phyloP scores from a whole-genome alignment of 176 grass and related monocot species.

The Alloteropsis semialata region DNA sequence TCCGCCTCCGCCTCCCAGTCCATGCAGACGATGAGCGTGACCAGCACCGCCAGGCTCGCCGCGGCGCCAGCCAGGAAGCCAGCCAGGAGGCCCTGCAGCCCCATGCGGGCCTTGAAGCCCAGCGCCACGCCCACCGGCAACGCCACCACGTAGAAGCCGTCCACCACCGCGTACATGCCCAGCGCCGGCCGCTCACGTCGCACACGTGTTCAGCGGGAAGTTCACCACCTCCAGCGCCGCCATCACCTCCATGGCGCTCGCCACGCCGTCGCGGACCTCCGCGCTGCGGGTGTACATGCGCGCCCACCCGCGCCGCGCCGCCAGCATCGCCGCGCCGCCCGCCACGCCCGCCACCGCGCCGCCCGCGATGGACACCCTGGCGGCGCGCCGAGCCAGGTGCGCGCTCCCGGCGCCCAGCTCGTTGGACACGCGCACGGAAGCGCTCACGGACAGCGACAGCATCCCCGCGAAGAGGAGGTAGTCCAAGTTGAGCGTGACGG shows the following conservation, averaged over 20 bases:
- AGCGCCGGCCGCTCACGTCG: constrained; percentile 62
- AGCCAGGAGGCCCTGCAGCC: constrained; percentile 53
- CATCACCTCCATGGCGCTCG: constrained; percentile 73
- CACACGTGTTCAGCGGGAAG: constrained; percentile 75
- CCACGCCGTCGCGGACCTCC: constrained; percentile 47
- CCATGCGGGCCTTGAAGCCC: constrained; percentile 51
- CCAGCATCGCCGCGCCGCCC: constrained; percentile 47
- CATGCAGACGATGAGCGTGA: constrained; percentile 47
- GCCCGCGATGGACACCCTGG: constrained; percentile 45
- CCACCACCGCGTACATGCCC: constrained; percentile 65
- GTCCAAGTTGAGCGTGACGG: constrained; percentile 88
- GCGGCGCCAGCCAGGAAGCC: constrained; percentile 61
- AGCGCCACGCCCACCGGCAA: constrained; percentile 59
- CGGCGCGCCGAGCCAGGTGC: constrained; percentile 25
- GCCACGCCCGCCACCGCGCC: constrained; percentile 29
- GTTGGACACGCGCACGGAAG: constrained; percentile 82
- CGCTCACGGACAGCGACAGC: constrained; percentile 72
- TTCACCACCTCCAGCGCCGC: constrained; percentile 80
- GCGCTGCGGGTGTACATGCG: constrained; percentile 46
- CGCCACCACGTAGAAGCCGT: constrained; percentile 77
- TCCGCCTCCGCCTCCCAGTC: constrained; percentile 62
- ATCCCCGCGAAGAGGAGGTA: constrained; percentile 84
- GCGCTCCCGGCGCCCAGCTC: constrained; percentile 73
- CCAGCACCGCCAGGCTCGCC: constrained; percentile 40
- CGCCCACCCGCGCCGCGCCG: constrained; percentile 47